Evolutionary conservation across 371 early-diverging fungal species (phyloP).

Genomic region (Nematocida major): DNA sequence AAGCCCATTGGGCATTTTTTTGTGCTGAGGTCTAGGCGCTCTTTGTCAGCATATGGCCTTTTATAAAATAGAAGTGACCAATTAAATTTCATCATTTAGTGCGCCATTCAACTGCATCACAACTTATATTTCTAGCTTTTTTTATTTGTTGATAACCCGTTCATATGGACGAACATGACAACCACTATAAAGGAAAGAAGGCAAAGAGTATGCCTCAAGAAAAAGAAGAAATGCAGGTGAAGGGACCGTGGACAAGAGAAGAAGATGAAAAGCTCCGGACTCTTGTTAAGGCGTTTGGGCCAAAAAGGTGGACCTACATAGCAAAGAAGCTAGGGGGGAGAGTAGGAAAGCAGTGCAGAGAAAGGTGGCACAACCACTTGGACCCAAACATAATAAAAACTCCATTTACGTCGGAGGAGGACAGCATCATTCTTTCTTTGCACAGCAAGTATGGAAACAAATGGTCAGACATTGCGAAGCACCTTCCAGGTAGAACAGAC

Average conservation of each 20-base stretch:
- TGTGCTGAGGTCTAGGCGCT: too few species aligned
- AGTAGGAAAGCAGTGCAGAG: slow-evolving; percentile 66
- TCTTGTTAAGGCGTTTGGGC: slow-evolving; percentile 58
- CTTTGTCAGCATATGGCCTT: too few species aligned
- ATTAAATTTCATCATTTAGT: slow-evolving; percentile 9
- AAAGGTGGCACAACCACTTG: slow-evolving; percentile 66
- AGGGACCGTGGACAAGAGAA: slow-evolving; percentile 65
- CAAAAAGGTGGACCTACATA: slow-evolving; percentile 65
- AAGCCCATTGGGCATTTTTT: too few species aligned
- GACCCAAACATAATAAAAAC: slow-evolving; percentile 64
- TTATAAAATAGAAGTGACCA: too few species aligned
- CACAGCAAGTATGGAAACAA: slow-evolving; percentile 64
- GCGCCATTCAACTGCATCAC: slow-evolving; percentile 8
- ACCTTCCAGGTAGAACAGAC: slow-evolving; percentile 65
- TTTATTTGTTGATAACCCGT: slow-evolving; percentile 57
- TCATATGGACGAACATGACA: slow-evolving; percentile 51
- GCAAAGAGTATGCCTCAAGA: slow-evolving; percentile 1
- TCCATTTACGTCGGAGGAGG: slow-evolving; percentile 63
- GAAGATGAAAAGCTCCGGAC: slow-evolving; percentile 60
- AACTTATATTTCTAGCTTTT: slow-evolving; percentile 52
- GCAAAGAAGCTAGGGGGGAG: slow-evolving; percentile 61
- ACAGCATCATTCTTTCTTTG: slow-evolving; percentile 54
- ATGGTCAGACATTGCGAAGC: slow-evolving; percentile 64
- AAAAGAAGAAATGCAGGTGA: slow-evolving; percentile 43
- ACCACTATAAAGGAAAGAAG: slow-evolving; percentile 34